Conservation (phyloP, 1,284 basidiomycete genomes). For the Apiotrichum montevideense region DNA sequence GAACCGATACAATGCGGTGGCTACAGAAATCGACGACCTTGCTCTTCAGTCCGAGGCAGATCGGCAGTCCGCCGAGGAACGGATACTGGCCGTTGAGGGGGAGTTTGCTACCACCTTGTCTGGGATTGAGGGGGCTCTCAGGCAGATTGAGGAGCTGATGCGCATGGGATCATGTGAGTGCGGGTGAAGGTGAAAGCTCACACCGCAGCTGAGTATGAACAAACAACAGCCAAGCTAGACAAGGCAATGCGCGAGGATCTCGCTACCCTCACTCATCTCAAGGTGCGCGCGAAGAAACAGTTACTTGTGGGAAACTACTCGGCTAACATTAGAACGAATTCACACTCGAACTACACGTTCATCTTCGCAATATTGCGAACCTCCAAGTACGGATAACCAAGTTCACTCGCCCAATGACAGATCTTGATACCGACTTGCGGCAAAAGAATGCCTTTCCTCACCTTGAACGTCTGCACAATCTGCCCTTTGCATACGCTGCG, state of each 20-base stretch:
- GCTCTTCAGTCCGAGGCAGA: constrained; percentile 66
- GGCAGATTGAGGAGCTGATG: constrained; percentile 29
- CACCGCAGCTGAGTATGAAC: constrained; percentile 7
- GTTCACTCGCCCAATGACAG: constrained; percentile 57
- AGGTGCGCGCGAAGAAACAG: constrained; percentile 23
- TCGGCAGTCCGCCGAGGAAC: constrained; percentile 58
- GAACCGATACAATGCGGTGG: constrained; percentile 28
- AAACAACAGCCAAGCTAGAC: constrained; percentile 36
- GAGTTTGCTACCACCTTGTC: constrained; percentile 35
- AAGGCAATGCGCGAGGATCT: constrained; percentile 41
- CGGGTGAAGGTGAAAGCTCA: not conserved
- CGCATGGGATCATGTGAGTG: constrained; percentile 9
- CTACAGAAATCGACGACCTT: constrained; percentile 48
- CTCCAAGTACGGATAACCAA: constrained; percentile 70
- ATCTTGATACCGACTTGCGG: constrained; percentile 64
- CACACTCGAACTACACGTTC: constrained; percentile 61
- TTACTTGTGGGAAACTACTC: not conserved
- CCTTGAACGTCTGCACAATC: constrained; percentile 76
- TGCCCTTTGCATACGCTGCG: constrained; percentile 88
- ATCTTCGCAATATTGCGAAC: constrained; percentile 63
- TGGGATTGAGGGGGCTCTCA: constrained; percentile 31
- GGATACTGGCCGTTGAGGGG: constrained; percentile 52
- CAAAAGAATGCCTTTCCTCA: constrained; percentile 73
- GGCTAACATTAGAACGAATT: constrained; percentile 59
- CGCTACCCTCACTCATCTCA: constrained; percentile 34